These are phyloP conservation scores for Argentina anserina DNA, from an alignment of 306 rosid genomes.

Conservation along the genomic window DNA sequence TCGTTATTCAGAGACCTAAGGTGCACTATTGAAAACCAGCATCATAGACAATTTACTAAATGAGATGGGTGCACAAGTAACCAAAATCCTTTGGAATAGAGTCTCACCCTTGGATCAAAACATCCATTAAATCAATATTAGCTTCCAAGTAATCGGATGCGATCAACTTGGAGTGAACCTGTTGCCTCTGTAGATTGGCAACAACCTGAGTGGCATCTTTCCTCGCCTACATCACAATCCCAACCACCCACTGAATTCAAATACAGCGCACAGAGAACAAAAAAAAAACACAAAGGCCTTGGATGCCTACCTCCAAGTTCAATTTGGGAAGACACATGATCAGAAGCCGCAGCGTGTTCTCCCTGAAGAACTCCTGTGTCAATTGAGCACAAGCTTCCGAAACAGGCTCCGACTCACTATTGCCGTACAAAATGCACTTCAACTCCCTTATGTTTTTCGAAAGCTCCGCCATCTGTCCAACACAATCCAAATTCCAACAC, in stretches of 20 bases:
- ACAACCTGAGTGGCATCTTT: constrained; percentile 98
- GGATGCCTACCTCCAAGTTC: constrained; percentile 79
- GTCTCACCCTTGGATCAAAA: constrained; percentile 75
- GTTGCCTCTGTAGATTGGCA: constrained; percentile 97
- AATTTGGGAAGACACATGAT: constrained; percentile 75
- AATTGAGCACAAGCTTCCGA: constrained; percentile 87
- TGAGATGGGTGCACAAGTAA: not conserved
- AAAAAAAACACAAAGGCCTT: not conserved
- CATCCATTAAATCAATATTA: constrained; percentile 80
- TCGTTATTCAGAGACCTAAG: not conserved
- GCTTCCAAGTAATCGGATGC: constrained; percentile 95
- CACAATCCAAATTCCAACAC: not conserved
- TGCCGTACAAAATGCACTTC: constrained; percentile 83
- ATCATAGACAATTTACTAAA: not conserved
- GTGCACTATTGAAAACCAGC: not conserved
- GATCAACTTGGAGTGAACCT: constrained; percentile 82
- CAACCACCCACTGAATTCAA: not conserved
- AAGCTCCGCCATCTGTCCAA: constrained; percentile 66
- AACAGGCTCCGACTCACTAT: constrained; percentile 93
- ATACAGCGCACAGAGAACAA: not conserved
- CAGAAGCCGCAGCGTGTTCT: constrained; percentile 68
- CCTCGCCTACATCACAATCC: constrained; percentile 58
- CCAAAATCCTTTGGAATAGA: constrained; percentile 1
- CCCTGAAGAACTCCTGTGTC: constrained; percentile 88
- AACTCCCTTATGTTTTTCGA: constrained; percentile 78